Base-by-base conservation (phyloP, 2,329 filamentous ascomycete species). In the Stachybotrys chartarum region DNA sequence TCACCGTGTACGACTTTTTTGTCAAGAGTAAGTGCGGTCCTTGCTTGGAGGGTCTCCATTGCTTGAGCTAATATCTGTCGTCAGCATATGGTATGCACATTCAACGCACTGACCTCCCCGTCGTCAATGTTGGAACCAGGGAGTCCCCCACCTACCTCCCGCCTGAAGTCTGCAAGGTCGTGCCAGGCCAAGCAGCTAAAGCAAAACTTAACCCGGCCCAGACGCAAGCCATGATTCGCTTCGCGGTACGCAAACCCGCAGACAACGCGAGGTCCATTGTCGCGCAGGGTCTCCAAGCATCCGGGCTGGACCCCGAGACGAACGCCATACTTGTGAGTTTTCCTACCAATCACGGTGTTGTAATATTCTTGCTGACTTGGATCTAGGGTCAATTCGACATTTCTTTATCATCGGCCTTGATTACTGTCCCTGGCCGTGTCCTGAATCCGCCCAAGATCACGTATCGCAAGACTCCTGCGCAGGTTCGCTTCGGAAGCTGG, bases 381-480 rank as follows among this genome's bases (percentile, higher is more conserved):
- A 8, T 48, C 55, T n/a, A 78, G 76, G 58, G 58, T 6, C 65
- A 66, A 3, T 87, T 85, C 53, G 82, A 81, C 1, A 73, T 88
- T 57, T 67, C 66, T 0, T 70, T 84, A 3, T 66, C 68, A 0
- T 68, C 71, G 0, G 65, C 69, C 2, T 73, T 90, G 56, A 75
- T 90, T 50, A 85, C 83, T 0, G 84, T 90, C 0, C 75, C 74
- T 4, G 86, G 81, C 8, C 79, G 86, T 3, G 76, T 89, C 7
- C 74, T 90, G 0, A 53, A 58, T 0, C 62, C 76, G 1, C 86
- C 86, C 0, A 64, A 63, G 0, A 68, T 90, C 39, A 66, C 70
- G 3, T 90, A 90, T 61, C 62, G 65, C 11, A 64, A 62, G 16
- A 66, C 62, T 16, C 39, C 61, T 6, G 60, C 57, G 3, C 24